Base-by-base conservation (phyloP, 345 rosid species). In the Moringa oleifera region DNA sequence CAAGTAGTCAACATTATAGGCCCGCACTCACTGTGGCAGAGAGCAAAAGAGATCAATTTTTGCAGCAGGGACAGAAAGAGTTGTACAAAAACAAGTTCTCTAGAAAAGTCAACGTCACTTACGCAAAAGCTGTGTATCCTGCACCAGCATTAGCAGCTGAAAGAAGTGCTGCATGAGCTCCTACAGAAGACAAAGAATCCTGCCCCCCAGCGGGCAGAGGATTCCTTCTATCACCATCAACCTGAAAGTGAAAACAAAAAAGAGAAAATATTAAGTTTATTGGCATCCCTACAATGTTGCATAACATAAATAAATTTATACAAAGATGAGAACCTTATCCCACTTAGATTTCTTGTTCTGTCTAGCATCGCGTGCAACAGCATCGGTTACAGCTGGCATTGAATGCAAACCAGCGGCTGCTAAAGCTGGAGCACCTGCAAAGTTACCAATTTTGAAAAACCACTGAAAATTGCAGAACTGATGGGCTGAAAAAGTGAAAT, bases 41-140 rank as follows among this genome's bases (percentile, higher is more conserved):
- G 24, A 20, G 58, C 33, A 64, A 46, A 28, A n/a, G n/a, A n/a
- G 21, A 25, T 18, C 20, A 21, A n/a, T 12, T 21, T 41, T 41
- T 41, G 47, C 12, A 41, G 47, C 47, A 7, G 6, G 47, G 13
- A 41, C 12, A 5, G 12, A 28, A 8, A 28, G 8, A 24, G 20
- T 12, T n/a, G 23, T 7, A 7, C 41, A 17, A 61, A 62, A 59
- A 51, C 21, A 37, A 23, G 47, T 7, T 23, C 13, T 45, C 19
- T 18, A 25, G 21, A 18, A 25, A 18, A 50, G 28, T 20, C 16
- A 54, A 55, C 33, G 18, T 59, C 52, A 73, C 96, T 86, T 80
- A 90, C 95, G 83, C 96, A 23, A 86, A 94, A 56, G 93, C 95
- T 45, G 95, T 73, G 81, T 88, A 90, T 77, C 99, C 97, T 47